Evolutionary conservation across 495 filamentous ascomycete species (phyloP), one percentile per base, ranked within the genome.

Genomic region (Penicillium coffeae): DNA sequence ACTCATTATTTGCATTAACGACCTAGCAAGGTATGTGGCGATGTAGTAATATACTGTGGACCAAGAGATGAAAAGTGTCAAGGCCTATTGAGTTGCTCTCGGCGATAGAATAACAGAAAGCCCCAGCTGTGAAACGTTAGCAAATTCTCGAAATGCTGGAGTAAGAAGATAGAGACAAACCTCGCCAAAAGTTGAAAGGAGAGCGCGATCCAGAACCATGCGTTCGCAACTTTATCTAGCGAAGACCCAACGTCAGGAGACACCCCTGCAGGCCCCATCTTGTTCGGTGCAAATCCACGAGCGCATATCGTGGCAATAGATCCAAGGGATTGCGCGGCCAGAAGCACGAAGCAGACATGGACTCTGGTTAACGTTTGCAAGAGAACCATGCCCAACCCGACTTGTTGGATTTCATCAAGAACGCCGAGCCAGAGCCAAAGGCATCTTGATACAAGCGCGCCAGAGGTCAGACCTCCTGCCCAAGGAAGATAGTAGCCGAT

Each of bases 41-140:
- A n/a, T n/a, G n/a, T n/a, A n/a, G n/a, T n/a, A n/a, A n/a, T n/a
- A n/a, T n/a, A n/a, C n/a, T n/a, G n/a, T n/a, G n/a, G n/a, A n/a
- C n/a, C n/a, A n/a, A n/a, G n/a, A n/a, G n/a, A n/a, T n/a, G n/a
- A n/a, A n/a, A n/a, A n/a, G n/a, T n/a, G n/a, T n/a, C n/a, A 83
- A 19, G 84, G 84, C 72, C 87, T 88, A 33, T 71, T 73, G 36
- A 87, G 74, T 60, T 87, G 84, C 62, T 86, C 84, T 68, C 84
- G 86, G 27, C 84, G 71, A 73, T 86, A 88, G 69, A 85, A 86
- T 58, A 78, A 68, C 38, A 84, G 76, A 65, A 84, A 88, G 1
- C 84, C 83, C 36, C 79, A 60, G 51, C 79, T 74, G 21, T 14
- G 14, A 45, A 4, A 13, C 32, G 34, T 12, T 16, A 21, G 10